Percentiles rank a stretch among this genome's conserved stretches.
phyloP scores from a whole-genome alignment of 2,329 filamentous ascomycete species.

The Dryadomyces quercus-mongolicae region DNA sequence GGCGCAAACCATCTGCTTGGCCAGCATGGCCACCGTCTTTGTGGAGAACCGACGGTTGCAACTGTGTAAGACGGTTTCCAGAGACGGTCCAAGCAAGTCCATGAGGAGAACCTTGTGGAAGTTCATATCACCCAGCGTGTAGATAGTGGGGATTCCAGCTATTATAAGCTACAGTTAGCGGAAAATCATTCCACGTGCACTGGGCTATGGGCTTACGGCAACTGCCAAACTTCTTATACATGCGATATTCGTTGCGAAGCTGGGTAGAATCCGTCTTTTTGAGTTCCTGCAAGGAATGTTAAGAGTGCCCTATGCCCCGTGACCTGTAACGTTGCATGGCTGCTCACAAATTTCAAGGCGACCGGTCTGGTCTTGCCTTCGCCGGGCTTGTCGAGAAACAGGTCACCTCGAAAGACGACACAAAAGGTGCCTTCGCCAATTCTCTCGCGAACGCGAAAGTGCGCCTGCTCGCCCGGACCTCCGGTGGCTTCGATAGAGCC shows the following conservation, averaged over 20 bases:
- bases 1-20: slow-evolving; percentile 11
- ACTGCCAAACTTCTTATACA: slow-evolving; percentile 10
- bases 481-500: slow-evolving; percentile 5
- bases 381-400: not conserved
- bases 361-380: not conserved
- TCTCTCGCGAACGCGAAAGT: slow-evolving; percentile 7
- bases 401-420: slow-evolving; percentile 10
- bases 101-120: slow-evolving; percentile 13
- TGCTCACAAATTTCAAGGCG: slow-evolving; percentile 10
- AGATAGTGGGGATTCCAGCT: slow-evolving; percentile 11
- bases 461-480: slow-evolving; percentile 2
- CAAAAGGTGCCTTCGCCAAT: slow-evolving; percentile 13
- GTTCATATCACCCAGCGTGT: slow-evolving; percentile 11
- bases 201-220: slow-evolving; percentile 3
- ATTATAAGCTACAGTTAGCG: not conserved
- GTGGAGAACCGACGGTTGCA: slow-evolving; percentile 7
- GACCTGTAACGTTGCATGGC: not conserved
- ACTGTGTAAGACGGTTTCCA: slow-evolving; percentile 8
- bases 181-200: not conserved
- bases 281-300: slow-evolving; percentile 6
- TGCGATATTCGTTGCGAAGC: slow-evolving; percentile 12
- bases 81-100: slow-evolving; percentile 11
- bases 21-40: slow-evolving; percentile 11
- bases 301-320: too few relatives aligned
- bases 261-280: slow-evolving; percentile 11